Base-by-base conservation (phyloP, 2,329 filamentous ascomycete genomes). In the Aspergillus sp. region DNA sequence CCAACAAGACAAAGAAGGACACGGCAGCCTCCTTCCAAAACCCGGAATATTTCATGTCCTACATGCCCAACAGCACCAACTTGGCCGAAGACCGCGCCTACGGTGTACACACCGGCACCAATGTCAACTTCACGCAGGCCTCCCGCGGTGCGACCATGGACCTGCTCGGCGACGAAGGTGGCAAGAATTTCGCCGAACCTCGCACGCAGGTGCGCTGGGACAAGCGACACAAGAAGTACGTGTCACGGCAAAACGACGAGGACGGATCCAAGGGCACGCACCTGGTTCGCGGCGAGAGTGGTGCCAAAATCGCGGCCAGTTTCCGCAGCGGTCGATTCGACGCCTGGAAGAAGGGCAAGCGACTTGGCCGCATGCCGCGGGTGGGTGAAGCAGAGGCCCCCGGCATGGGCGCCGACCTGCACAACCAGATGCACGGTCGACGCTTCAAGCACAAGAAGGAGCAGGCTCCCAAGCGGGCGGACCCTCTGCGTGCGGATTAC, bases 291-390 rank as follows among this genome's bases (percentile, higher is more conserved):
- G 93, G 95, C 69, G 95, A 99, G 79, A 91, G 87, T 71, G 95
- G 95, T 56, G 91, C 94, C 80, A 98, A 97, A 82, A 97, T 99
- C 69, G 92, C 95, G 1, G 92, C 95, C 50, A 90, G 85, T 61
- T 98, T 99, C 85, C 89, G 94, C 73, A 93, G 89, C 75, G 95
- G 96, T 39, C 88, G 94, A 50, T 99, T 96, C 80, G 93, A 98
- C 73, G 86, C 85, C 65, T 99, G 95, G 96, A 90, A 89, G 75
- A 92, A 90, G 73, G 87, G 89, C 20, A 91, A 98, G 79, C 90
- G 91, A 65, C 81, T 98, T 51, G 87, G 87, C 58, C 85, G 87
- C 18, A 77, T 96, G 71, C 93, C 93, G 10, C 85, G 89, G 49
- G 90, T 93, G 36, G 95, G 96, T 64, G 94, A 98, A 76, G 76